Evolutionary conservation across 176 grass and related monocot genomes (phyloP), one percentile per base, ranked within the genome.

Genomic region (Secale cereale): DNA sequence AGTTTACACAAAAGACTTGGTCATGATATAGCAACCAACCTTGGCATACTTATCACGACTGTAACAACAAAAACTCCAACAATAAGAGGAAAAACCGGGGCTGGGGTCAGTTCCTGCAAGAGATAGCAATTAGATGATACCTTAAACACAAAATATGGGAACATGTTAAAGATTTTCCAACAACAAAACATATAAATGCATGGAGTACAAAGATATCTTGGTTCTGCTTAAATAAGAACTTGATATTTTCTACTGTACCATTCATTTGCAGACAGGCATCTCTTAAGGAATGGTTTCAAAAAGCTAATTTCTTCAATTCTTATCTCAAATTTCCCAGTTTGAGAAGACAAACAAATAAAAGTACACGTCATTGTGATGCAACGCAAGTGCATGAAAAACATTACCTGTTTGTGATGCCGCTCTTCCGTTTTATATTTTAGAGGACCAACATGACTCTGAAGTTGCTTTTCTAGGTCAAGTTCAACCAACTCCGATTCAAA

Each of bases 31-130:
- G 67, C 78, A 71, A 83, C 79, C 70, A 74, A 99, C 91, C 94
- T 99, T 74, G 97, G 94, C 92, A 99, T 99, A 62, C 91, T 91
- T 84, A 99, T 89, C 84, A 96, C 88, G 17, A 97, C 78, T 70
- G 89, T 81, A 83, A 97, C 87, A 29, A 89, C 86, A 69, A 84
- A 94, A 81, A 99, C 81, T 71, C 93, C 97, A 64, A 94, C 88
- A 22, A 96, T 76, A 76, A 99, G 88, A 12, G 97, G 97, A 23
- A 94, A 86, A 46, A 97, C 89, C 40, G 97, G 90, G 19, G 92
- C 97, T 31, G 91, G 83, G 8, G 92, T 92, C 48, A 95, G 81
- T 82, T 95, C 93, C 93, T 93, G 89, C 78, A 85, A n/a, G 31
- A 81, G 65, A 83, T 52, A 84, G 56, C 87, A 37, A 41, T 56